Conservation (phyloP, 805 yeast genomes). For the Crinitomyces ghanaensis region DNA sequence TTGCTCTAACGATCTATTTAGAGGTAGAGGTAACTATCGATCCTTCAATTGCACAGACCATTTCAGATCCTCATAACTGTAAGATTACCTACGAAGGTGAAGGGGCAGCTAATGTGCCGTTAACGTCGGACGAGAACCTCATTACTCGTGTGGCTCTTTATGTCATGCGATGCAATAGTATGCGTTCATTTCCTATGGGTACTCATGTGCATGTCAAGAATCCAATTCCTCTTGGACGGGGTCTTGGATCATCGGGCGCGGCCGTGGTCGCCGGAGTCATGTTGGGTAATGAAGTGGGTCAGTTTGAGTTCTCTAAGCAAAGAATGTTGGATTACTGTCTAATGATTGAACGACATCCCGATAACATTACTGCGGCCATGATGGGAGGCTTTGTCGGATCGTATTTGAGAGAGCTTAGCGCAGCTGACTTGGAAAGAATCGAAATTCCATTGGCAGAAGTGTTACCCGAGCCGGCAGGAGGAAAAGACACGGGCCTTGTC, state of each 20-base stretch:
- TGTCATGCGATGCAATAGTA: constrained; percentile 72
- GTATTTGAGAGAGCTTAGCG: constrained; percentile 67
- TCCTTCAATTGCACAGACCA: constrained; percentile 24
- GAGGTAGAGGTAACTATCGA: constrained; percentile 62
- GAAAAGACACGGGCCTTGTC: constrained; percentile 51
- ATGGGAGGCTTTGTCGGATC: constrained; percentile 98
- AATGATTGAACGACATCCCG: constrained; percentile 98
- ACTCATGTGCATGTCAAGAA: constrained; percentile 71
- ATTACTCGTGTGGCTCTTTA: constrained; percentile 90
- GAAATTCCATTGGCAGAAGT: constrained; percentile 81
- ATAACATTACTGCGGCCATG: constrained; percentile 97
- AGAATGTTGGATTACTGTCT: constrained; percentile 88
- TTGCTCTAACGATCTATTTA: constrained; percentile 68
- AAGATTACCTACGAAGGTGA: constrained; percentile 59
- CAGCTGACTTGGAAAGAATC: constrained; percentile 59
- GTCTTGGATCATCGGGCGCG: constrained; percentile 95
- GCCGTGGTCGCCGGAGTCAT: constrained; percentile 96
- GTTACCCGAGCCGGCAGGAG: constrained; percentile 66
- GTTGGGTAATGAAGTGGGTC: constrained; percentile 77
- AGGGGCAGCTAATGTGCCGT: constrained; percentile 73
- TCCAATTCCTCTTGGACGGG: constrained; percentile 95
- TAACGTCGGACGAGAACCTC: constrained; percentile 64
- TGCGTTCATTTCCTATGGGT: constrained; percentile 69
- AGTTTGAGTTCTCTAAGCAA: constrained; percentile 57
- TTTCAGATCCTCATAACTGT: constrained; percentile 69